Conservation (phyloP, 1,139 yeast species). For the Arxiozyma slooffiae region DNA sequence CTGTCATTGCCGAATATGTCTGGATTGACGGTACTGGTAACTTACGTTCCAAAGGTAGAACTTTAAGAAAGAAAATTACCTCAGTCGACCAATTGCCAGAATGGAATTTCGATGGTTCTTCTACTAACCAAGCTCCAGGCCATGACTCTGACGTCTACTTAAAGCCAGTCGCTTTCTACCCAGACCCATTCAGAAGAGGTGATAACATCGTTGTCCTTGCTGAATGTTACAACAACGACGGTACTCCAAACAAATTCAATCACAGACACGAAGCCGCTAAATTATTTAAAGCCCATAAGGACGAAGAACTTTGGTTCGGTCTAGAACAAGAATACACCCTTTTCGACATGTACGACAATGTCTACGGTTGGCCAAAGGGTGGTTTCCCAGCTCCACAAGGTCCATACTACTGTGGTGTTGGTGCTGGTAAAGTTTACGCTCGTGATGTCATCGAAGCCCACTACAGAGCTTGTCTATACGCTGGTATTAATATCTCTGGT, state of each 20-base stretch:
- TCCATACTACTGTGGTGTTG: slow-evolving; percentile 99
- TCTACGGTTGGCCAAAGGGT: slow-evolving; percentile 98
- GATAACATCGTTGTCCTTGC: slow-evolving; percentile 90
- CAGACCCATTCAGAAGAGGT: slow-evolving; percentile 96
- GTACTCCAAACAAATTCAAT: slow-evolving; percentile 96
- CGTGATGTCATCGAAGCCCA: slow-evolving; percentile 98
- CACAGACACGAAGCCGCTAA: slow-evolving; percentile 97
- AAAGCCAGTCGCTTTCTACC: slow-evolving; percentile 87
- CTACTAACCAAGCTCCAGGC: slow-evolving; percentile 98
- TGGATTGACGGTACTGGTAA: slow-evolving; percentile 95
- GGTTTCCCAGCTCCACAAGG: slow-evolving; percentile 99
- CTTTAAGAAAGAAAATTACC: slow-evolving; percentile 58
- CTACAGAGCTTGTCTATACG: slow-evolving; percentile 92
- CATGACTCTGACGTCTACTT: slow-evolving; percentile 90
- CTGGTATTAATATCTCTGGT: slow-evolving; percentile 87
- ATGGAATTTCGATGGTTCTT: slow-evolving; percentile 99
- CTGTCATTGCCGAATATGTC: slow-evolving; percentile 87
- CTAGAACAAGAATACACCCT: slow-evolving; percentile 97
- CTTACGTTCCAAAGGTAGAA: slow-evolving; percentile 89
- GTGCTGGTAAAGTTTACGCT: slow-evolving; percentile 96
- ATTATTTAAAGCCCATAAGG: slow-evolving; percentile 85
- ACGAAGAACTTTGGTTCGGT: slow-evolving; percentile 91
- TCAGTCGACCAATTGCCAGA: slow-evolving; percentile 85
- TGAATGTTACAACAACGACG: slow-evolving; percentile 98
- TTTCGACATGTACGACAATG: slow-evolving; percentile 81